Conservation (phyloP, 768 basidiomycete genomes). For the Melanogaster broomeanus region DNA sequence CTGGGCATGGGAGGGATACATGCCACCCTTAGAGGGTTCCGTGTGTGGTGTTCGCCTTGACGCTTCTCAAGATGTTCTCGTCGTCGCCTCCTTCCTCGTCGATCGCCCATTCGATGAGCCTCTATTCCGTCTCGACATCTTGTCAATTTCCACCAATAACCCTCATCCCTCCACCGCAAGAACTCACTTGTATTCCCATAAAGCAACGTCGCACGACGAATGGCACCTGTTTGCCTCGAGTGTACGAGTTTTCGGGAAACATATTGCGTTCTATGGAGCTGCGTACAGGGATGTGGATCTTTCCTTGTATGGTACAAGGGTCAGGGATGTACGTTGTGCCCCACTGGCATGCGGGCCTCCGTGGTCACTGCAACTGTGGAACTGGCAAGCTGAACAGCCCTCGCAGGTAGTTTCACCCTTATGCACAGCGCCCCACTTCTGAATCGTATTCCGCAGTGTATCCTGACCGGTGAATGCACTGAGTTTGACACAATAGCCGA, state of each 20-base stretch:
- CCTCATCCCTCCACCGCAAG: not conserved
- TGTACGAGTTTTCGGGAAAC: not conserved
- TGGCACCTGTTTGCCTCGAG: not conserved
- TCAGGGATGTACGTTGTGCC: no score
- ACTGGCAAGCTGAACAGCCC: slow-evolving; percentile 1
- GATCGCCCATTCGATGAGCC: not conserved
- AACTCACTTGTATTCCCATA: not conserved
- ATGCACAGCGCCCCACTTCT: not conserved
- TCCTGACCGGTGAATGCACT: not conserved
- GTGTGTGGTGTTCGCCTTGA: not conserved
- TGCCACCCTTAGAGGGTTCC: not conserved
- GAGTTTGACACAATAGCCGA: not conserved
- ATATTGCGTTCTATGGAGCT: not conserved
- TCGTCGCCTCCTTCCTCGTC: not conserved
- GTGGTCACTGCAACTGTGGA: slow-evolving; percentile 4
- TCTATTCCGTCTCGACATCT: not conserved
- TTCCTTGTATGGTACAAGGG: not conserved
- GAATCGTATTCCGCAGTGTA: not conserved
- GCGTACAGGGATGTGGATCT: not conserved
- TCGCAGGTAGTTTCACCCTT: not conserved
- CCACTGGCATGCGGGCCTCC: not conserved
- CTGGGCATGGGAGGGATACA: not conserved
- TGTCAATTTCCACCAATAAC: not conserved
- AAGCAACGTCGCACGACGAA: not conserved
- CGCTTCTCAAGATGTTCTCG: not conserved